phyloP scores from a whole-genome alignment of 495 filamentous ascomycete genomes.

The Talaromyces trachyspermus region DNA sequence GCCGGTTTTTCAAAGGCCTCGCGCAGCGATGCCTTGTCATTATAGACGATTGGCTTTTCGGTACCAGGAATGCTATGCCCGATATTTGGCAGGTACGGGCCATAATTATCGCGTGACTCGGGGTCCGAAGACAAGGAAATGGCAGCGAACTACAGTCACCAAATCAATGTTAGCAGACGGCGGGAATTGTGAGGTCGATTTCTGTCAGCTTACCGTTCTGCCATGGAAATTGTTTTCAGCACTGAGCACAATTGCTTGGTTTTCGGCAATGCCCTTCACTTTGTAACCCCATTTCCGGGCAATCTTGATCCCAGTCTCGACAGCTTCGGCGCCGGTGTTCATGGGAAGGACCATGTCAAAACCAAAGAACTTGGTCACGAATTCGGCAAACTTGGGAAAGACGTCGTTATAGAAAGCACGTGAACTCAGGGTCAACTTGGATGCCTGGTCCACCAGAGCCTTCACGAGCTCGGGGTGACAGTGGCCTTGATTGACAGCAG shows the following conservation, averaged over 20 bases:
- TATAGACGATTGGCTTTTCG: slow-evolving; percentile 71
- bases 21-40: slow-evolving; percentile 73
- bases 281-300: slow-evolving; percentile 99
- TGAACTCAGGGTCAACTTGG: slow-evolving; percentile 84
- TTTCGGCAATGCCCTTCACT: slow-evolving; percentile 80
- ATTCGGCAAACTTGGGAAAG: slow-evolving; percentile 92
- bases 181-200: neutral
- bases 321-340: slow-evolving; percentile 99
- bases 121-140: slow-evolving; percentile 93
- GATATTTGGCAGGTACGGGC: slow-evolving; percentile 85
- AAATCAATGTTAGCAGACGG: neutral
- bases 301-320: slow-evolving; percentile 96
- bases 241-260: slow-evolving; percentile 76
- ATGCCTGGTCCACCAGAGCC: slow-evolving; percentile 83
- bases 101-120: slow-evolving; percentile 94
- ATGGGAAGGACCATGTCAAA: slow-evolving; percentile 99
- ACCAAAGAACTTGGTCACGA: slow-evolving; percentile 79
- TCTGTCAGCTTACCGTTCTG: slow-evolving; percentile 60
- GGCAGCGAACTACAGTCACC: slow-evolving; percentile 68
- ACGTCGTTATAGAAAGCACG: slow-evolving; percentile 99
- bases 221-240: slow-evolving; percentile 95
- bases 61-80: slow-evolving; percentile 74
- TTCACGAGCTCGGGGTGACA: slow-evolving; percentile 94
- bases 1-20: slow-evolving; percentile 73
- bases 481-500: slow-evolving; percentile 96